Conservation (phyloP, 1,139 yeast species). For the Geotrichum macrosporum region DNA sequence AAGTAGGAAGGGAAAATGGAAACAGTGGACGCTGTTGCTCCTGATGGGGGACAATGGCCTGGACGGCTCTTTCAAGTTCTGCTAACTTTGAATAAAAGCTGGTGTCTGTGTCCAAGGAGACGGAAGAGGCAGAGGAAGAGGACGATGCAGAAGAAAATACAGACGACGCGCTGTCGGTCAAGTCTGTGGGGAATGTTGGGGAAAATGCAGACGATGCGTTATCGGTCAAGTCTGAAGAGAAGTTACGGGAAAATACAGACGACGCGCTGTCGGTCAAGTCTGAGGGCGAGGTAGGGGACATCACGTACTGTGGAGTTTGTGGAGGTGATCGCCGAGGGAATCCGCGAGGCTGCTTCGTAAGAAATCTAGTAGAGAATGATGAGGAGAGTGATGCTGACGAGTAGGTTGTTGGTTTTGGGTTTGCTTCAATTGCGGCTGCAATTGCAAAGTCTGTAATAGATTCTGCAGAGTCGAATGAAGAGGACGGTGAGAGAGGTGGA, state of each 20-base stretch:
- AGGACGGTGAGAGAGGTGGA: conserved; percentile 40
- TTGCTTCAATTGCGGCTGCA: conserved; percentile 1
- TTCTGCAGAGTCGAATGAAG: background rate
- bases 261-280: conserved; percentile 11
- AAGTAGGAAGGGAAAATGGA: background rate
- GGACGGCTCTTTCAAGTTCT: conserved; percentile 16
- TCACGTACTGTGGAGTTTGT: conserved; percentile 7
- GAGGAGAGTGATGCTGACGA: conserved; percentile 1
- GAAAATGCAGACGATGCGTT: too few relatives aligned
- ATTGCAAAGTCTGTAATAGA: background rate
- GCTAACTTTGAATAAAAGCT: conserved; percentile 3
- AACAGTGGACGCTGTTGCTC: conserved; percentile 1
- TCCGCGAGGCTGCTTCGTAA: conserved; percentile 15
- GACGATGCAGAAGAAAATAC: conserved; percentile 19
- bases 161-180: conserved; percentile 11
- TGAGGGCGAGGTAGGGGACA: conserved; percentile 17
- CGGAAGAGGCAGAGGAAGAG: conserved; percentile 14
- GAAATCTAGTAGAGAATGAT: conserved; percentile 12
- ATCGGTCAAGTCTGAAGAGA: too few relatives aligned
- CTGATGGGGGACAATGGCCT: conserved; percentile 14
- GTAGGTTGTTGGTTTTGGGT: conserved; percentile 8
- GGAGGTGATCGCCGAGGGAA: conserved; percentile 2
- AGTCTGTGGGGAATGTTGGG: conserved; percentile 19
- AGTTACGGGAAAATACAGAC: conserved; percentile 20
- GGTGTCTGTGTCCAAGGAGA: conserved; percentile 12